A percentile compares a stretch with the other conserved stretches of the same genome.
Conservation (phyloP, 1,284 basidiomycete genomes). For the Microbotryum violaceum region DNA sequence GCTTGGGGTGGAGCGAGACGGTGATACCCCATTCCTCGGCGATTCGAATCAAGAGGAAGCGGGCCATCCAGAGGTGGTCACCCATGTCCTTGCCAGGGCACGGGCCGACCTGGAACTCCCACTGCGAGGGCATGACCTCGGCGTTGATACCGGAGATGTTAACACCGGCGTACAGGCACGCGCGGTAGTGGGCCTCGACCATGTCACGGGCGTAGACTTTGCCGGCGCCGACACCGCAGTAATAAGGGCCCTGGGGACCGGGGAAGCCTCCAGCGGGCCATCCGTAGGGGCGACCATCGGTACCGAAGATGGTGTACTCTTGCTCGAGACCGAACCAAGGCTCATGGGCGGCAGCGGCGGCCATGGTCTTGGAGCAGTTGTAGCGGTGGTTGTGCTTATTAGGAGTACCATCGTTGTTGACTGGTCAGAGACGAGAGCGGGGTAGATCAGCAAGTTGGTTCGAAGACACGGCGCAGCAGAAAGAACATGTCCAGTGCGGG, state of each 20-base stretch:
- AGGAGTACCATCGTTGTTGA: conserved; percentile 98
- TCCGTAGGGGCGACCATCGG: conserved; percentile 82
- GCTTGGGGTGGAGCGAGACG: conserved; percentile 97
- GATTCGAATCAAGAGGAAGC: conserved; percentile 73
- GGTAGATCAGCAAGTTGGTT: neutral
- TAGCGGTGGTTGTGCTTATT: conserved; percentile 90
- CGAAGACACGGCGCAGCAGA: neutral
- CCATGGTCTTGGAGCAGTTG: conserved; percentile 73
- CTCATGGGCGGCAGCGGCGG: conserved; percentile 59
- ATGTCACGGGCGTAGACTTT: conserved; percentile 98
- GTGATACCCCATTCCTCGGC: conserved; percentile 98
- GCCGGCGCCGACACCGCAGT: conserved; percentile 98
- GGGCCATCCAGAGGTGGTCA: conserved; percentile 95
- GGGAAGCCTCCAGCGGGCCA: conserved; percentile 96
- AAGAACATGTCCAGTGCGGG: neutral
- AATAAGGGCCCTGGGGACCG: conserved; percentile 98
- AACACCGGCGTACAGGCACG: conserved; percentile 90
- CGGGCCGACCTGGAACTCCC: conserved; percentile 97
- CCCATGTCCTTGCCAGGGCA: conserved; percentile 98
- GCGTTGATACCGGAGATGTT: conserved; percentile 99
- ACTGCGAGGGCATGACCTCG: conserved; percentile 97
- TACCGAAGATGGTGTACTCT: conserved; percentile 96
- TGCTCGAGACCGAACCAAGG: conserved; percentile 89
- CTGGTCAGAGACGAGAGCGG: neutral
- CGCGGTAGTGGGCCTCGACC: conserved; percentile 96